phyloP scores from a whole-genome alignment of 768 basidiomycete genomes.

The Lactarius hatsudake region DNA sequence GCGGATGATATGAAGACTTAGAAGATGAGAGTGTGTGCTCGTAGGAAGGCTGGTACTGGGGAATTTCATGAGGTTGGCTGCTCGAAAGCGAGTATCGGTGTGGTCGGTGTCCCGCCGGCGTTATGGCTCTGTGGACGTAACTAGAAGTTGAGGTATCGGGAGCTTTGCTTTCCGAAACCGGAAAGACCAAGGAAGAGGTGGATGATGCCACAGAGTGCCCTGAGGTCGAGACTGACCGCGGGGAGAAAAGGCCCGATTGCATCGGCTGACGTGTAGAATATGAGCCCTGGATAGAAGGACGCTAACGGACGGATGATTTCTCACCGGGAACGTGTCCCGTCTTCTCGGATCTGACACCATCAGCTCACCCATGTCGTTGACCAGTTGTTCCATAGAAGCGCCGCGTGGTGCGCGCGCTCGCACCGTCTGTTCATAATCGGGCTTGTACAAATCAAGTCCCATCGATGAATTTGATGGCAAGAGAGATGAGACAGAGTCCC shows the following conservation, averaged over 20 bases:
- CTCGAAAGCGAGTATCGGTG: slow-evolving; percentile 29
- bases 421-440: slow-evolving; percentile 63
- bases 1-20: slow-evolving; percentile 37
- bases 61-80: slow-evolving; percentile 33
- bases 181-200: slow-evolving; percentile 34
- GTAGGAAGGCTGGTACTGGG: slow-evolving; percentile 46
- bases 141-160: slow-evolving; percentile 29
- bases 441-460: slow-evolving; percentile 65
- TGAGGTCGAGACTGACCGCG: slow-evolving; percentile 23
- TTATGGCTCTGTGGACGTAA: slow-evolving; percentile 15
- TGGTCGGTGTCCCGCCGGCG: slow-evolving; percentile 22
- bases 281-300: background rate
- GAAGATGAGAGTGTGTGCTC: slow-evolving; percentile 41
- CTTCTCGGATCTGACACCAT: slow-evolving; percentile 48
- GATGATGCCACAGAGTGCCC: slow-evolving; percentile 20
- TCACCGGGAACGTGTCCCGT: slow-evolving; percentile 59
- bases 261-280: slow-evolving; percentile 1
- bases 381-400: slow-evolving; percentile 51
- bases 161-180: slow-evolving; percentile 37
- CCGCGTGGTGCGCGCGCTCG: slow-evolving; percentile 29
- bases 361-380: slow-evolving; percentile 66
- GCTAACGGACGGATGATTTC: background rate
- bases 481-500: slow-evolving; percentile 57
- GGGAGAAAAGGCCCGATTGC: slow-evolving; percentile 9
- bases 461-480: slow-evolving; percentile 60